phyloP scores from a whole-genome alignment of 345 rosid species.

The Mercurialis annua region DNA sequence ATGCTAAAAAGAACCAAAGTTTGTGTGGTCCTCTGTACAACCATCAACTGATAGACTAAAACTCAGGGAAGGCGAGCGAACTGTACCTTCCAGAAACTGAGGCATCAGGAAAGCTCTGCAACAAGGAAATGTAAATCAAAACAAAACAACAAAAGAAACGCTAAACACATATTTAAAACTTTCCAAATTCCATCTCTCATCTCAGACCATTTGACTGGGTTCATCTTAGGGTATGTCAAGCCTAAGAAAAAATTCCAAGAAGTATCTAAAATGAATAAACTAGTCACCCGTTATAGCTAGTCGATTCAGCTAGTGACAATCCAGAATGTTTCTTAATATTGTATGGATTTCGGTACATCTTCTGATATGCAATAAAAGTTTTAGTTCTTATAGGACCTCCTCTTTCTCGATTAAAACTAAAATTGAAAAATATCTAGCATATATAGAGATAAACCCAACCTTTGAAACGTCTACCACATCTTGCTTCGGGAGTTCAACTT shows the following conservation, averaged over 20 bases:
- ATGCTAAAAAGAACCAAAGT: constrained; percentile 7
- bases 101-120: constrained; percentile 33
- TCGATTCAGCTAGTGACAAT: constrained; percentile 5
- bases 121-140: constrained; percentile 5
- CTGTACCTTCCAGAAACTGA: constrained; percentile 37
- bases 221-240: constrained; percentile 6
- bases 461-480: constrained; percentile 17
- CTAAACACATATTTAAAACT: neutral
- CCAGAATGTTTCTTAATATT: neutral
- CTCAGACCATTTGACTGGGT: constrained; percentile 15
- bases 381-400: too few relatives aligned
- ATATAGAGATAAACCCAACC: constrained; percentile 25
- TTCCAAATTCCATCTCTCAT: too few relatives aligned
- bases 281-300: constrained; percentile 4
- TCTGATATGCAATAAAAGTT: neutral
- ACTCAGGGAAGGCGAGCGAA: constrained; percentile 7
- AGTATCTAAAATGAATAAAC: neutral
- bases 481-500: constrained; percentile 31
- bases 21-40: neutral
- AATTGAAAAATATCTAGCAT: neutral
- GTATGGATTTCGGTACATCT: neutral
- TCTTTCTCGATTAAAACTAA: constrained; percentile 1
- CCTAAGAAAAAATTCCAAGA: constrained; percentile 7
- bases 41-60: neutral
- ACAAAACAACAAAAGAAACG: neutral